These are phyloP conservation scores for Aspergillus jensenii DNA, from an alignment of 2,329 filamentous ascomycete species.

Conservation along the genomic window DNA sequence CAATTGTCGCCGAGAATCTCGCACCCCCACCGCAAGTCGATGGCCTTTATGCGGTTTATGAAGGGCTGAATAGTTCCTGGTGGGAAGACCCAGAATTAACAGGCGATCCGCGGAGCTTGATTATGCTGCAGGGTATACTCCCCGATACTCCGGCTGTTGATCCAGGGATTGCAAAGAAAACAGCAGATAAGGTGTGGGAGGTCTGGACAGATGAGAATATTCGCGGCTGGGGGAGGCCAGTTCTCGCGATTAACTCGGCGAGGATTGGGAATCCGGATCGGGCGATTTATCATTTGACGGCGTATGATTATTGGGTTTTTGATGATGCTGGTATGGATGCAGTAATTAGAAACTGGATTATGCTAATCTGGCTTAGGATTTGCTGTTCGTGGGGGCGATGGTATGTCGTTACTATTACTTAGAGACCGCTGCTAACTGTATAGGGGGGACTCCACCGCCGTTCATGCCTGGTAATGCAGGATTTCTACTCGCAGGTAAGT, in stretches of 20 bases:
- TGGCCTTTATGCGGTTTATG: constrained; percentile 13
- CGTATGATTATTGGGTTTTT: constrained; percentile 16
- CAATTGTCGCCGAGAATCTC: constrained; percentile 3
- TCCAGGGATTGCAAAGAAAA: background rate
- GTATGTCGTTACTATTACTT: background rate
- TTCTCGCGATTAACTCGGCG: constrained; percentile 16
- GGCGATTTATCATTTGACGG: constrained; percentile 13
- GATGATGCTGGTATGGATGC: constrained; percentile 12
- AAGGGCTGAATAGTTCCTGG: constrained; percentile 15
- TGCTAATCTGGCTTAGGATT: constrained; percentile 7
- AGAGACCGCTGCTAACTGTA: background rate
- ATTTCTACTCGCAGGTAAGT: constrained; percentile 13
- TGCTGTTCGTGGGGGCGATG: constrained; percentile 15
- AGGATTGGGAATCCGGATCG: constrained; percentile 10
- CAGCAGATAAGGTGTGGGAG: constrained; percentile 12
- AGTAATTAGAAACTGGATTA: fast-evolving
- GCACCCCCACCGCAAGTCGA: constrained; percentile 6
- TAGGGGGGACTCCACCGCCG: constrained; percentile 14
- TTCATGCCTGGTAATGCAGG: constrained; percentile 19
- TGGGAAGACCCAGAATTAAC: constrained; percentile 11
- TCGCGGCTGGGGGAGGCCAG: constrained; percentile 16
- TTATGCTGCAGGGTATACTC: constrained; percentile 17
- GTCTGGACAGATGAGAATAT: constrained; percentile 16
- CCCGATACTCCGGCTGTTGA: constrained; percentile 14
- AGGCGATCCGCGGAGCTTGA: constrained; percentile 14